These are phyloP conservation scores for Penicillium sp. DNA, from an alignment of 2,329 filamentous ascomycete species.

Conservation along the genomic window DNA sequence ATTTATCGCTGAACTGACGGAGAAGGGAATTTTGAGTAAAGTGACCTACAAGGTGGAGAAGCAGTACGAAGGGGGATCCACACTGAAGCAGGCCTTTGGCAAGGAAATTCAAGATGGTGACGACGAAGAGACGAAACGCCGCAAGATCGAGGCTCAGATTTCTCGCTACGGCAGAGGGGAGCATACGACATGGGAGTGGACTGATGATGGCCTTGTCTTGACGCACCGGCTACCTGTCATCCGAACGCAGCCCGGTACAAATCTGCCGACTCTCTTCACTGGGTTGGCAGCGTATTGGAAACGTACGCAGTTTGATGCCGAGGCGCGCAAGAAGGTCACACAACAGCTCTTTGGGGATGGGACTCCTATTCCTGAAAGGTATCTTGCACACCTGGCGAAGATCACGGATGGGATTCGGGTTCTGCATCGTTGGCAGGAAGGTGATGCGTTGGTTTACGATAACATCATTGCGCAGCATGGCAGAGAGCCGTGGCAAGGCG, in stretches of 20 bases:
- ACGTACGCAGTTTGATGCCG: constrained; percentile 29
- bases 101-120: constrained; percentile 50
- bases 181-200: constrained; percentile 52
- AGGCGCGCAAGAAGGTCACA: constrained; percentile 35
- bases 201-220: constrained; percentile 45
- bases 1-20: constrained; percentile 45
- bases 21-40: constrained; percentile 48
- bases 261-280: constrained; percentile 50
- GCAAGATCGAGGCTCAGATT: constrained; percentile 54
- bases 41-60: constrained; percentile 46
- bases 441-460: constrained; percentile 52
- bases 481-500: constrained; percentile 50
- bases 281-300: constrained; percentile 50
- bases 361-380: constrained; percentile 49
- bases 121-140: constrained; percentile 41
- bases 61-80: constrained; percentile 51
- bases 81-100: constrained; percentile 49
- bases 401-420: constrained; percentile 54
- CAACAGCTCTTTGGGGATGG: constrained; percentile 50
- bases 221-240: constrained; percentile 50
- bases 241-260: constrained; percentile 49
- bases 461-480: constrained; percentile 53
- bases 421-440: constrained; percentile 49
- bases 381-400: constrained; percentile 43
- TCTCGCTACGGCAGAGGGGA: constrained; percentile 47